Base-by-base conservation (phyloP, 2,329 filamentous ascomycete species). In the Fusarium pseudoanthophilum region DNA sequence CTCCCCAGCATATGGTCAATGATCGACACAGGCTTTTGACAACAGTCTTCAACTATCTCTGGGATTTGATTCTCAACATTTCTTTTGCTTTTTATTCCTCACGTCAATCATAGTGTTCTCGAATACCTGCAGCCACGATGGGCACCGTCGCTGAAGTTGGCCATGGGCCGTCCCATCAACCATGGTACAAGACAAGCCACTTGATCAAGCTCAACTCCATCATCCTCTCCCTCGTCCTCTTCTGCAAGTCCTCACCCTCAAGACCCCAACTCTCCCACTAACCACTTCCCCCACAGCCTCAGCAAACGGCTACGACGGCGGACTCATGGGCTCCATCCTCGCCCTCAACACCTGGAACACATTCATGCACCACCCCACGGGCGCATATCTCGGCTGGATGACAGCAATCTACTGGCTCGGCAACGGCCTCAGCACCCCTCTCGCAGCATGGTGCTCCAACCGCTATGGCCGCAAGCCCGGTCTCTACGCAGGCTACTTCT, bases 331-430 rank as follows among this genome's bases (percentile, higher is more conserved):
- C 5, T 65, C 64, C 7, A 37, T 75, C 7, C 58, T 76, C 9
- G 74, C 72, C 36, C 72, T 76, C 48, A 60, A 70, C 21, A 48
- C 39, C 5, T 77, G 75, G 75, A 76, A 77, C 34, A 24, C 34
- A 11, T 77, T 77, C 45, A 77, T 76, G 75, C 14, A 67, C 9
- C 46, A 60, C 18, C 75, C 73, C 1, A 60, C 61, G 5, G 75
- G 75, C 16, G 60, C 69, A 37, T 72, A 74, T 43, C 73, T 77
- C 1, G 75, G 75, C 15, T 77, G 71, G 67, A 76, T 77, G 34
- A 76, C 69, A 0, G 75, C 75, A n/a, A 76, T 75, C 16, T 76
- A 77, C 67, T 76, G 73, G 71, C 67, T 77, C 4, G 65, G 72
- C 28, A 76, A 76, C 59, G 75, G 73, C 13, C 28, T 77, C 30